Percentiles rank a stretch among this genome's conserved stretches.
These are phyloP conservation scores for Magnaporthales sp. DNA, from an alignment of 2,329 filamentous ascomycete genomes.

Conservation along the genomic window DNA sequence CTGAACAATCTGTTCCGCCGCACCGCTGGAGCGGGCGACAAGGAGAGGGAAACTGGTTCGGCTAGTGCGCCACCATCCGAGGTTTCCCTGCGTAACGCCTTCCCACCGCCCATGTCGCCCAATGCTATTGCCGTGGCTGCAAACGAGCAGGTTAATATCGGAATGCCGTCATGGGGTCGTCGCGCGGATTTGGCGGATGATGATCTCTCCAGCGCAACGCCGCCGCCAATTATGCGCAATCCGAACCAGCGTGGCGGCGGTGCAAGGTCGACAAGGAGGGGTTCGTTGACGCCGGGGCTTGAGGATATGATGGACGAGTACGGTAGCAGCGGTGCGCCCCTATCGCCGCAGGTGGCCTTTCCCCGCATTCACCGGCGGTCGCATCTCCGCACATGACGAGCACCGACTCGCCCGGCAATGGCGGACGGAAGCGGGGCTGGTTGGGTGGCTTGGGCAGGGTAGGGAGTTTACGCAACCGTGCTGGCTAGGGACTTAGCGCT, in stretches of 20 bases:
- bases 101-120: neutral
- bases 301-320: neutral
- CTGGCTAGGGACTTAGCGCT: conserved; percentile 12
- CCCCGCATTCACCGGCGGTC: neutral
- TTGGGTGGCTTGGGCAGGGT: conserved; percentile 21
- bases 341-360: neutral
- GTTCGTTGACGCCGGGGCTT: conserved; percentile 1
- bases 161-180: conserved; percentile 30
- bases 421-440: conserved; percentile 19
- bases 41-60: conserved; percentile 5
- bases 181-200: conserved; percentile 32
- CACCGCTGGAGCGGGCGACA: conserved; percentile 18
- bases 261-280: neutral
- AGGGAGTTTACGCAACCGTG: conserved; percentile 19
- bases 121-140: neutral
- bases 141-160: conserved; percentile 16
- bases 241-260: conserved; percentile 9
- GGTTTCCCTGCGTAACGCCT: conserved; percentile 11
- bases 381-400: neutral
- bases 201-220: conserved; percentile 36
- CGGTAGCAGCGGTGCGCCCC: neutral
- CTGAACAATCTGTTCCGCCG: conserved; percentile 43
- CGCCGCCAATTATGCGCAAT: conserved; percentile 46
- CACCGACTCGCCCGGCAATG: conserved; percentile 4
- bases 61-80: conserved; percentile 17